Evolutionary conservation across 768 basidiomycete genomes (phyloP), one percentile per base, ranked within the genome.

Genomic region (Macrolepiota fuliginosa): DNA sequence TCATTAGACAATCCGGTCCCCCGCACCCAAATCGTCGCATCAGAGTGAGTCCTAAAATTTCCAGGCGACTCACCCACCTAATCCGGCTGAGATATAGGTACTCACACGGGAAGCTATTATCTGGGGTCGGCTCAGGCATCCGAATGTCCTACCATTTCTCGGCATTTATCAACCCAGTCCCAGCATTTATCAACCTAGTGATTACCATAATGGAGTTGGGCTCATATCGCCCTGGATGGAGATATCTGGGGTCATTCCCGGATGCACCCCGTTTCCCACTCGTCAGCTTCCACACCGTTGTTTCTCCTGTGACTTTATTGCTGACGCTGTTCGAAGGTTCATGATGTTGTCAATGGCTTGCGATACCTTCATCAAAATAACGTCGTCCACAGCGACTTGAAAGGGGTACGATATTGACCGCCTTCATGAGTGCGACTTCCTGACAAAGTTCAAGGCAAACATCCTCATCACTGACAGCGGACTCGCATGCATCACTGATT

Each of bases 401-500:
- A 66, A 61, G 67, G 67, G 39, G 67, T 68, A 52, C 32, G 63
- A 25, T 15, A 36, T n/a, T 27, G 32, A 57, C 11, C 25, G 5
- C 15, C 2, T 19, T n/a, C 17, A 24, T 11, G 9, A 6, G 24
- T 32, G 25, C 7, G 5, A n/a, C 40, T 42, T n/a, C 22, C 32
- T 40, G 19, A 29, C 13, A 42, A 42, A 13, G 46, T 22, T 36
- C 3, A 49, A 70, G 69, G 10, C 15, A 5, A 70, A 68, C 35
- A 58, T 70, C 37, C 62, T 70, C 35, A 51, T 70, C 9, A 52
- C 60, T 10, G 25, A 24, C 13, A 57, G 56, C 7, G 69, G 67
- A n/a, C 47, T 59, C 27, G 67, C 67, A 7, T 63, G 63, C 32
- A 46, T 70, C 4, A 65, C 64, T 2, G 69, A 68, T 53, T 69